A percentile compares a stretch with the other conserved stretches of the same genome.
Evolutionary conservation across 192 early-diverging fungal species (phyloP).

Genomic region (Coemansia sp.): DNA sequence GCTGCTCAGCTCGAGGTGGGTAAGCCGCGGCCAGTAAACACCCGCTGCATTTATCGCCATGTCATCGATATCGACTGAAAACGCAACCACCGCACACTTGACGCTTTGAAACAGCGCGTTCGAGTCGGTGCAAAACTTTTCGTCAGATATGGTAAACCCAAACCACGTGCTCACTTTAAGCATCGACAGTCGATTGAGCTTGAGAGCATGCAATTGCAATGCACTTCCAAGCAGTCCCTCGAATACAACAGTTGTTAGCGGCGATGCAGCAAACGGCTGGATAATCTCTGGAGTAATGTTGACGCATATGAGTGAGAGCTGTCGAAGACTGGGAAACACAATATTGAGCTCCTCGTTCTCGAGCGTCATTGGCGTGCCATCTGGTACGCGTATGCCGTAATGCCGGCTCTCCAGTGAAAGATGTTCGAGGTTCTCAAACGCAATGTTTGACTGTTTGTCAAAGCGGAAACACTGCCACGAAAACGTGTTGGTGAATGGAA

Average conservation of each 20-base stretch:
- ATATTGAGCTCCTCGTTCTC: neutral
- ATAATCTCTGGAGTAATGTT: neutral
- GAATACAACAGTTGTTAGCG: neutral
- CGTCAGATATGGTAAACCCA: neutral
- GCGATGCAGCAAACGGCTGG: neutral
- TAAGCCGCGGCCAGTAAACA: neutral
- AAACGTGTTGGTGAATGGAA: neutral
- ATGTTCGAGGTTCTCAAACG: neutral
- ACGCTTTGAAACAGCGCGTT: neutral
- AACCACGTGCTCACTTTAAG: conserved; percentile 2
- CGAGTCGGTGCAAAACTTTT: neutral
- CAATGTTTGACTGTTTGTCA: neutral
- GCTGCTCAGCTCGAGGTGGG: neutral
- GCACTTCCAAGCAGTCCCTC: neutral
- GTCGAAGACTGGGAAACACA: neutral
- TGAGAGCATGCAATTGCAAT: neutral
- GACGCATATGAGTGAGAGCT: neutral
- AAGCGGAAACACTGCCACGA: conserved; percentile 8
- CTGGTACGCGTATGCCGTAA: neutral
- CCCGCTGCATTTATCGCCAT: neutral
- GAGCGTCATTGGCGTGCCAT: neutral
- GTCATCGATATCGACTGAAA: neutral
- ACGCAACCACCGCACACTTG: neutral
- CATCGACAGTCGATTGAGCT: neutral
- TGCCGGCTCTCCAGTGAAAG: neutral